Evolutionary conservation across 1,139 yeast genomes (phyloP).

Genomic region (Kluyveromyces sp.): DNA sequence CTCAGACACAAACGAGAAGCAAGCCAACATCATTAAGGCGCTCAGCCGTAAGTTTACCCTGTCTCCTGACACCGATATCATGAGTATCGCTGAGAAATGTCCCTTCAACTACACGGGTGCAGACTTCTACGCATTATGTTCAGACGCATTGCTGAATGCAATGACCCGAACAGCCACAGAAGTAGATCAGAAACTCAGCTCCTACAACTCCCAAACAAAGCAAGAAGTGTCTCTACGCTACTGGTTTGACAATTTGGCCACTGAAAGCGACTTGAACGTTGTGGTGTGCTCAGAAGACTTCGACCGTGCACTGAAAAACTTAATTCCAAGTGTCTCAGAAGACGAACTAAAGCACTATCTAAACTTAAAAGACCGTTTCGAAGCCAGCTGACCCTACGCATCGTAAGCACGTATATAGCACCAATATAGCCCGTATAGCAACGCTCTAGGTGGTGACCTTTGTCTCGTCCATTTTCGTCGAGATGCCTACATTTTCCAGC

Average conservation of each 20-base stretch:
- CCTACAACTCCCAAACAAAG: slow-evolving; percentile 40
- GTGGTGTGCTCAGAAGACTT: slow-evolving; percentile 68
- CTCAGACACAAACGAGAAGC: slow-evolving; percentile 85
- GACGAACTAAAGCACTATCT: slow-evolving; percentile 82
- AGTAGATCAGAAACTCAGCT: slow-evolving; percentile 59
- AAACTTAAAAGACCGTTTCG: slow-evolving; percentile 71
- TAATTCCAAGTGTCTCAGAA: slow-evolving; percentile 79
- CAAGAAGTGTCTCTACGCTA: slow-evolving; percentile 56
- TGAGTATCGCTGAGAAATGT: slow-evolving; percentile 59
- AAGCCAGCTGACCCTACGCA: slow-evolving; percentile 27
- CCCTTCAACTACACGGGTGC: slow-evolving; percentile 94
- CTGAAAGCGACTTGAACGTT: slow-evolving; percentile 59
- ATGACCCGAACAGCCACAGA: slow-evolving; percentile 82
- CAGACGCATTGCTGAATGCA: slow-evolving; percentile 92
- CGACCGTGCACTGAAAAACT: slow-evolving; percentile 58
- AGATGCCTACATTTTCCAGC: too few relatives aligned
- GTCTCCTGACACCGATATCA: slow-evolving; percentile 52
- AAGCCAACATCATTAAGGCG: slow-evolving; percentile 77
- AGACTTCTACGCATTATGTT: slow-evolving; percentile 90
- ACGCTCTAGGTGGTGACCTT: too few relatives aligned
- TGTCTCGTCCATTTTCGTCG: too few relatives aligned
- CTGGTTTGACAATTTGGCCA: slow-evolving; percentile 88
- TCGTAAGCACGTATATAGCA: too few relatives aligned
- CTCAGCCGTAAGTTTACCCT: slow-evolving; percentile 77
- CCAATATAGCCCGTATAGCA: too few relatives aligned